phyloP scores from a whole-genome alignment of 768 basidiomycete genomes.

The Rhizopogon roseolus region DNA sequence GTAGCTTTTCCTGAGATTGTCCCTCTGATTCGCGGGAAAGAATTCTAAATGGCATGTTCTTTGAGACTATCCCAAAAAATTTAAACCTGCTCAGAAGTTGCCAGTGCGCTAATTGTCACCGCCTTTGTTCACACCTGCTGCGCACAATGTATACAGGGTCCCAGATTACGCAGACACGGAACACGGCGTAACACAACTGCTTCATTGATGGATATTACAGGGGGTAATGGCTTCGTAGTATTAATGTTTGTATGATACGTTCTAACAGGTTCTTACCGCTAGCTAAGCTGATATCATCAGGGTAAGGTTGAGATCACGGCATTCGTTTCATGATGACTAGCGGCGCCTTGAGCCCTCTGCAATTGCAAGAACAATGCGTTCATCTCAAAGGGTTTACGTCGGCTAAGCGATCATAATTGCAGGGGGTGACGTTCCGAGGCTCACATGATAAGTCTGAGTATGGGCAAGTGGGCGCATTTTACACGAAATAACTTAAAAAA shows the following conservation, averaged over 20 bases:
- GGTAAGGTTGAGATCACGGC: constrained; percentile 14
- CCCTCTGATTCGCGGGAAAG: neutral
- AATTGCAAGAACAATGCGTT: constrained; percentile 12
- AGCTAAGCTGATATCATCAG: neutral
- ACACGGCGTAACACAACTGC: constrained; percentile 3
- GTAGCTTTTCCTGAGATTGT: neutral
- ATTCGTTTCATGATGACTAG: constrained; percentile 12
- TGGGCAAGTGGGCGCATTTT: constrained; percentile 7
- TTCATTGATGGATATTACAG: constrained; percentile 15
- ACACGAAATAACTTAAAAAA: neutral
- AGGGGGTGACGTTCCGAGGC: constrained; percentile 6
- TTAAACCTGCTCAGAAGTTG: too few relatives aligned
- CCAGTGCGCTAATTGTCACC: too few relatives aligned
- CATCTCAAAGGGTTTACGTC: constrained; percentile 4
- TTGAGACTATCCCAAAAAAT: neutral
- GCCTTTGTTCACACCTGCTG: neutral
- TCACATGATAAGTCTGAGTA: constrained; percentile 21
- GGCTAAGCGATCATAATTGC: constrained; percentile 4
- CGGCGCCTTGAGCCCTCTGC: constrained; percentile 18
- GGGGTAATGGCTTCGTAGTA: constrained; percentile 1
- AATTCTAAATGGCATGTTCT: neutral
- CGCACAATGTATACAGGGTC: neutral
- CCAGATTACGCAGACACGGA: neutral
- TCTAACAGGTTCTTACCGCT: neutral
- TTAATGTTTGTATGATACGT: neutral